Evolutionary conservation across 2,329 filamentous ascomycete genomes (phyloP), one percentile per base, ranked within the genome.

Genomic region (Aspergillus jensenii): DNA sequence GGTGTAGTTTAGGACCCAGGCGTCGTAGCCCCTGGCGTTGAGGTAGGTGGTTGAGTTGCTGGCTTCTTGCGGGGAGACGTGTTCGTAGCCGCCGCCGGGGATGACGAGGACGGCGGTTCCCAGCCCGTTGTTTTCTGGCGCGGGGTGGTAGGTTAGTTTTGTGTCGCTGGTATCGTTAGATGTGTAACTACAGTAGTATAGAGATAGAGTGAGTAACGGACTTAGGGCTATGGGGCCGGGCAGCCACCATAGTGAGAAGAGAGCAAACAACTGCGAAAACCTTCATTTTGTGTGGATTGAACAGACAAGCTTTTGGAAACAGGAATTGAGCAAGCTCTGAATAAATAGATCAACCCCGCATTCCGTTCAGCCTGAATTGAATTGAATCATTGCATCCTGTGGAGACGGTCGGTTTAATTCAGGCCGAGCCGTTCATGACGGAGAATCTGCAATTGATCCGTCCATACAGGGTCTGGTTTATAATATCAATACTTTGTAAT

Each of bases 21-120:
- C 52, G 33, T 54, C 52, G 43, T 54, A 54, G 21, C 52, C 52
- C 2, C 27, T 11, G 7, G 15, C 21, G 52, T 54, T 54, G 19
- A 54, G 41, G 23, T 54, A 54, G 1, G 14, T 12, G 7, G 52
- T 54, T 21, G 52, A 54, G 31, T 47, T 54, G 17, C 12, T 46
- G 14, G 27, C 52, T 35, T 54, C 52, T 17, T 15, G 27, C 4
- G 35, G 52, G 5, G 52, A 54, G 52, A 54, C 52, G 15, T 39
- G 31, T 3, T 31, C 40, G 52, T 54, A 54, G 17, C 52, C 52
- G 33, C 52, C 52, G 43, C 52, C 52, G 21, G 52, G 52, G 43
- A 54, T 12, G n/a, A 54, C 52, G 33, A 54, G 52, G n/a, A 54
- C 21, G 41, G 17, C 43, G 21, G 47, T 8, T 6, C 52, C 52